Conservation (phyloP, 768 basidiomycete genomes). For the Saitozyma podzolica region DNA sequence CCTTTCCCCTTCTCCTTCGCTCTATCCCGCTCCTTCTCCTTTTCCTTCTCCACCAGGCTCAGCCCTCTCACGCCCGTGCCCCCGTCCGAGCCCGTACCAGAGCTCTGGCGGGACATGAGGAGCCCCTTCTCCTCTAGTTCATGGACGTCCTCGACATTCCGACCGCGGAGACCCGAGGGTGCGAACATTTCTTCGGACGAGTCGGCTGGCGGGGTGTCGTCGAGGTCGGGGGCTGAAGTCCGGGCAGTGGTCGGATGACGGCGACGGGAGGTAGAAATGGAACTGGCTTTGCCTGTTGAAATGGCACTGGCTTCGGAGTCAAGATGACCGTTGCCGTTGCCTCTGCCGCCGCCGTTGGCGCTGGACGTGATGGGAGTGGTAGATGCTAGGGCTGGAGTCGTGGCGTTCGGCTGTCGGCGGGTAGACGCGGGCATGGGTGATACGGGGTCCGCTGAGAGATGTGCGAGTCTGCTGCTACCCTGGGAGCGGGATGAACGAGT, state of each 20-base stretch:
- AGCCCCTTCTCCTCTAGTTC: conserved; percentile 46
- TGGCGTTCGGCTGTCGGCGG: no score
- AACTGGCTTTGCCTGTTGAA: neutral
- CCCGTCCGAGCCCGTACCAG: neutral
- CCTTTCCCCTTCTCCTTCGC: conserved; percentile 2
- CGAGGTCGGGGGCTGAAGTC: conserved; percentile 1
- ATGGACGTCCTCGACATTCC: conserved; percentile 40
- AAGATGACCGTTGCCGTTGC: no score
- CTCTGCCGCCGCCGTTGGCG: no score
- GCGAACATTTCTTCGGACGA: conserved; percentile 8
- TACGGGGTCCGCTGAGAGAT: no score
- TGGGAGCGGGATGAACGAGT: no score
- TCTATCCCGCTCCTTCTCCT: neutral
- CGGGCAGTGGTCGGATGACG: neutral
- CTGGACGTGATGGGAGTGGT: no score
- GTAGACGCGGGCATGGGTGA: no score
- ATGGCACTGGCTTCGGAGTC: neutral
- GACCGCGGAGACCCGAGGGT: conserved; percentile 25
- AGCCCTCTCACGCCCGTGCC: conserved; percentile 12
- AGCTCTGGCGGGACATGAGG: conserved; percentile 10
- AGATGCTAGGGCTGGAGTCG: no score
- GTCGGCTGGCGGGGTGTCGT: conserved; percentile 5
- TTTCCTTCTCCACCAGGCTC: conserved; percentile 4
- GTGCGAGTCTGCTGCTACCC: no score
- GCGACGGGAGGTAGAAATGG: conserved; percentile 4